Percentiles rank a stretch among this genome's conserved stretches.
Evolutionary conservation across 305 asterid species (phyloP).

Genomic region (Fraxinus paxiana): DNA sequence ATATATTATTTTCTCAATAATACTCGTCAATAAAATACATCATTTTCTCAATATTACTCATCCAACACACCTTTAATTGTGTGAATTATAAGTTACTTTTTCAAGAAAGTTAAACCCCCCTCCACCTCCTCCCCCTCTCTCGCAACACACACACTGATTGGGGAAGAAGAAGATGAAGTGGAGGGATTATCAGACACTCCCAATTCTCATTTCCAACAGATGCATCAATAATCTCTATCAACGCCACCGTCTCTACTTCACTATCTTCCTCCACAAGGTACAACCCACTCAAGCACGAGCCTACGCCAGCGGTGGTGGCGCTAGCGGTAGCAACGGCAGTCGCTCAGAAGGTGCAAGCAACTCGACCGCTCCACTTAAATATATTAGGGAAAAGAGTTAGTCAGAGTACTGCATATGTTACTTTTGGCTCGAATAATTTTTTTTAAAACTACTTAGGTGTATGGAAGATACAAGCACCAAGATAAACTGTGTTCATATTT

Average conservation of each 20-base stretch:
- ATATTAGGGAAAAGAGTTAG: not conserved
- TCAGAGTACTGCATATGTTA: not conserved
- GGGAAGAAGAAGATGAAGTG: constrained; percentile 51
- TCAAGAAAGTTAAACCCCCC: not conserved
- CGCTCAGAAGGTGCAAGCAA: constrained; percentile 51
- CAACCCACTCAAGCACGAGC: constrained; percentile 51
- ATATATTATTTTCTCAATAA: no score
- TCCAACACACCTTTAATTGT: no score
- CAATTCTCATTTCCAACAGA: constrained; percentile 28
- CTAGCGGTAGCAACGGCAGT: constrained; percentile 41
- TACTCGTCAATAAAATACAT: no score
- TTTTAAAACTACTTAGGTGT: not conserved
- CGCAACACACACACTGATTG: not conserved
- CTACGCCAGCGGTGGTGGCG: constrained; percentile 35
- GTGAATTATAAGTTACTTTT: no score
- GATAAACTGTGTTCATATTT: not conserved
- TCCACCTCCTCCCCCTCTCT: not conserved
- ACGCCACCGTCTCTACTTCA: constrained; percentile 46
- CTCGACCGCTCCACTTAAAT: not conserved
- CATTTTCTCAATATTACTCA: no score
- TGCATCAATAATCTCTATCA: constrained; percentile 15
- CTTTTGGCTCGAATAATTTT: not conserved
- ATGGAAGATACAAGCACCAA: not conserved
- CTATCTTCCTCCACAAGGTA: constrained; percentile 60
- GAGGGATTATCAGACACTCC: constrained; percentile 33